Evolutionary conservation across 129 eudicot species (phyloP).

Genomic region (Arctium minus): DNA sequence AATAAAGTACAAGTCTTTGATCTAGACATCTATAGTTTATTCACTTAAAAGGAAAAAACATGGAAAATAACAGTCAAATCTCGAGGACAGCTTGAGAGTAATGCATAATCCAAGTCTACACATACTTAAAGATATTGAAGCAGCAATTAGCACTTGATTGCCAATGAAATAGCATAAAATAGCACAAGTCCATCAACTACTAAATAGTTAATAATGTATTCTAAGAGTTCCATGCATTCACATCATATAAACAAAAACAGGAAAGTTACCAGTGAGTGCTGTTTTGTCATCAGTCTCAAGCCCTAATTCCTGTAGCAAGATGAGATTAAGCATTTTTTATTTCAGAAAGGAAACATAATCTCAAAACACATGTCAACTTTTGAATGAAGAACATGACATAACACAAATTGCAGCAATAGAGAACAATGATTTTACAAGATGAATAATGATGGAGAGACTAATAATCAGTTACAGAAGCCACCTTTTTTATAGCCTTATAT

Average conservation of each 20-base stretch:
- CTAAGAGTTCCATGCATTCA: neutral
- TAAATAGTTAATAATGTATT: neutral
- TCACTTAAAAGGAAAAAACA: too few species aligned
- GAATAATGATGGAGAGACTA: neutral
- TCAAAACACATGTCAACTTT: neutral
- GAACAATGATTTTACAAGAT: neutral
- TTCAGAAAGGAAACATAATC: neutral
- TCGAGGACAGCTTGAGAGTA: too few species aligned
- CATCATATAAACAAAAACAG: conserved; percentile 4
- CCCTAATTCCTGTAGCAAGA: conserved; percentile 76
- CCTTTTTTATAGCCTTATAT: conserved; percentile 98
- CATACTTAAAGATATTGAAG: too few species aligned
- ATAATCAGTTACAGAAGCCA: neutral
- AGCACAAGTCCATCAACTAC: neutral
- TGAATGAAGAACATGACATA: neutral
- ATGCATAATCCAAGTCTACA: too few species aligned
- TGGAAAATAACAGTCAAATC: too few species aligned
- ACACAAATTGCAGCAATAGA: neutral
- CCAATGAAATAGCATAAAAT: neutral
- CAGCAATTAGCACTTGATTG: too few species aligned
- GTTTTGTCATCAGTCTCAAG: conserved; percentile 96
- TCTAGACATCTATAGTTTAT: too few species aligned
- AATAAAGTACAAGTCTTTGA: too few species aligned
- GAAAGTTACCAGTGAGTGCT: conserved; percentile 78
- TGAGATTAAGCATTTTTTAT: conserved; percentile 1